phyloP scores from a whole-genome alignment of 2,329 filamentous ascomycete genomes.

The Xylariaceae sp. region DNA sequence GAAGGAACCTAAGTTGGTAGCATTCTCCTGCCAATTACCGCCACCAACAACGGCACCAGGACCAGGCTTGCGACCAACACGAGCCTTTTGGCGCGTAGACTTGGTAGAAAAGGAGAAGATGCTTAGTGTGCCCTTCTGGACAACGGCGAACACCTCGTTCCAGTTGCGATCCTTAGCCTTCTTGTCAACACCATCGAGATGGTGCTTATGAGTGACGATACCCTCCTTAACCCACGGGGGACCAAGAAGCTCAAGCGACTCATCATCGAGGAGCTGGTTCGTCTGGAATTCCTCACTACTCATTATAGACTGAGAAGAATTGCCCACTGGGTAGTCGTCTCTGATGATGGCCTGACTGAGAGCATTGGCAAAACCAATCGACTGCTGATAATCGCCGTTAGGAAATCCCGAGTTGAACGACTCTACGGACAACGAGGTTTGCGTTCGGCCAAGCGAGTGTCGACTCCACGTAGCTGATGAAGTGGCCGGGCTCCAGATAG shows the following conservation, averaged over 20 bases:
- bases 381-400: conserved; percentile 83
- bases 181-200: conserved; percentile 84
- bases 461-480: conserved; percentile 96
- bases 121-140: conserved; percentile 90
- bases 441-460: conserved; percentile 83
- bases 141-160: conserved; percentile 91
- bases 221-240: conserved; percentile 99
- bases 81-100: conserved; percentile 61
- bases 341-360: conserved; percentile 94
- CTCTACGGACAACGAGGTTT: conserved; percentile 87
- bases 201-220: conserved; percentile 92
- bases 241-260: conserved; percentile 82
- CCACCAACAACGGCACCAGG: conserved; percentile 73
- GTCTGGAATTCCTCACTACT: conserved; percentile 54
- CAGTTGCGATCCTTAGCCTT: conserved; percentile 91
- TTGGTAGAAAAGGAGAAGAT: conserved; percentile 93
- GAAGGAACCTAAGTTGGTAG: conserved; percentile 82
- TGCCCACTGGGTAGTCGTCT: conserved; percentile 63
- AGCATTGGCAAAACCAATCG: conserved; percentile 95
- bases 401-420: conserved; percentile 75
- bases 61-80: conserved; percentile 44
- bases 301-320: conserved; percentile 44
- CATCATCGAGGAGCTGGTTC: conserved; percentile 76
- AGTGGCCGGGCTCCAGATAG: conserved; percentile 77
- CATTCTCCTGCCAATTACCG: conserved; percentile 97